phyloP scores from a whole-genome alignment of 768 basidiomycete genomes.

The Multifurca ochricompacta region DNA sequence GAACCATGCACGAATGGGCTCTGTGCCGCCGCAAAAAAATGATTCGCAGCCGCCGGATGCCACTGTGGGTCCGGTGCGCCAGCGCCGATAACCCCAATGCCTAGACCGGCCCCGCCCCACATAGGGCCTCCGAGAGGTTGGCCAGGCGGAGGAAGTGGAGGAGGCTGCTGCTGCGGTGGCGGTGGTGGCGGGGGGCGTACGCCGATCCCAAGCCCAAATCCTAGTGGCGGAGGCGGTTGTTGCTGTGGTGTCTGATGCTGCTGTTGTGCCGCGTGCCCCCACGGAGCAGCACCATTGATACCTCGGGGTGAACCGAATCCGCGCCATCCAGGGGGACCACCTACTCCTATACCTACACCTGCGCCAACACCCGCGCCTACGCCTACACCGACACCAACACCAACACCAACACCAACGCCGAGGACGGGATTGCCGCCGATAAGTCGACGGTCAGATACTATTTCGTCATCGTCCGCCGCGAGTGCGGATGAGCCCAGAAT shows the following conservation, averaged over 20 bases:
- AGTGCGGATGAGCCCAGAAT: constrained; percentile 71
- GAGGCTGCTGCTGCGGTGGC: too few species aligned
- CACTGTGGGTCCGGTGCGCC: constrained; percentile 12
- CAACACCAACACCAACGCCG: background rate
- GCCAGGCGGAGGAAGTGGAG: constrained; percentile 8
- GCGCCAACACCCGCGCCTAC: background rate
- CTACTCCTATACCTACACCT: background rate
- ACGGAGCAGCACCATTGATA: constrained; percentile 7
- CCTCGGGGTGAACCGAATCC: constrained; percentile 12
- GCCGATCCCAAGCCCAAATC: constrained; percentile 11
- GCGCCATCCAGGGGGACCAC: constrained; percentile 10
- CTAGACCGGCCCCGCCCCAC: constrained; percentile 16
- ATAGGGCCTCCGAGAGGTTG: constrained; percentile 7
- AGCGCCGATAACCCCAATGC: constrained; percentile 1
- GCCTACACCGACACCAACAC: background rate
- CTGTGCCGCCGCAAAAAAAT: constrained; percentile 19
- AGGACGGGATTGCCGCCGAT: background rate
- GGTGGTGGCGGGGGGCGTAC: constrained; percentile 8
- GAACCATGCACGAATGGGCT: constrained; percentile 21
- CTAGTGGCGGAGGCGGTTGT: background rate
- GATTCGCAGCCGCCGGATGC: constrained; percentile 13
- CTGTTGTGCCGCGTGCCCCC: constrained; percentile 1
- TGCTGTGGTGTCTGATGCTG: background rate
- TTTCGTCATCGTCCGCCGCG: constrained; percentile 74
- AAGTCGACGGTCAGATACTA: constrained; percentile 41